Percentiles rank a stretch among this genome's conserved stretches.
Conservation (phyloP, 1,284 basidiomycete genomes). For the Sanghuangporus baumii region DNA sequence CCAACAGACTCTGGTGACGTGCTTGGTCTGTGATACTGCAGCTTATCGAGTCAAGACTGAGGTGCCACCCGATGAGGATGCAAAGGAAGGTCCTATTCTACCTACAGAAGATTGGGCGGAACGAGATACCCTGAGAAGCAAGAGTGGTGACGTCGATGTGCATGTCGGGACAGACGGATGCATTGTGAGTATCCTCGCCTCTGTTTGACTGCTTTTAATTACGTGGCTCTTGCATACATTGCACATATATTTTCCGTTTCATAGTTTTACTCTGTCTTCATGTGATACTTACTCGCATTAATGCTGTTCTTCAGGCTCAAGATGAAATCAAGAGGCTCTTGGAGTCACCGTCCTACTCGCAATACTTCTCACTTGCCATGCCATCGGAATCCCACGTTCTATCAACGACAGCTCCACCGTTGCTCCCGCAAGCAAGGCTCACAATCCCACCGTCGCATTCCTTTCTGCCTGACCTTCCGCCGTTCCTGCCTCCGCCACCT, state of each 20-base stretch:
- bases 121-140: constrained; percentile 59
- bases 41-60: constrained; percentile 68
- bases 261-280: neutral
- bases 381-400: constrained; percentile 30
- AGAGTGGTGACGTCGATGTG: constrained; percentile 69
- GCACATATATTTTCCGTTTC: neutral
- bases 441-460: constrained; percentile 23
- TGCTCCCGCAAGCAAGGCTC: constrained; percentile 19
- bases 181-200: constrained; percentile 48
- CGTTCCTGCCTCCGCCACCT: constrained; percentile 68
- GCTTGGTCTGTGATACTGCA: constrained; percentile 58
- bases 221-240: neutral
- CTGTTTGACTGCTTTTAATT: neutral
- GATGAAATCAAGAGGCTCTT: constrained; percentile 39
- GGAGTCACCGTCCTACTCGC: constrained; percentile 46
- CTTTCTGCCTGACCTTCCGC: constrained; percentile 58
- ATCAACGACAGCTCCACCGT: constrained; percentile 23
- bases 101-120: constrained; percentile 73
- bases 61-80: constrained; percentile 50
- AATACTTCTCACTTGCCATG: constrained; percentile 48
- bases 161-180: constrained; percentile 40
- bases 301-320: constrained; percentile 35
- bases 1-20: constrained; percentile 49
- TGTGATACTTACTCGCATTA: neutral
- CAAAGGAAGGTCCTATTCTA: constrained; percentile 60